Conservation (phyloP, 768 basidiomycete genomes). For the Suillus lakei region DNA sequence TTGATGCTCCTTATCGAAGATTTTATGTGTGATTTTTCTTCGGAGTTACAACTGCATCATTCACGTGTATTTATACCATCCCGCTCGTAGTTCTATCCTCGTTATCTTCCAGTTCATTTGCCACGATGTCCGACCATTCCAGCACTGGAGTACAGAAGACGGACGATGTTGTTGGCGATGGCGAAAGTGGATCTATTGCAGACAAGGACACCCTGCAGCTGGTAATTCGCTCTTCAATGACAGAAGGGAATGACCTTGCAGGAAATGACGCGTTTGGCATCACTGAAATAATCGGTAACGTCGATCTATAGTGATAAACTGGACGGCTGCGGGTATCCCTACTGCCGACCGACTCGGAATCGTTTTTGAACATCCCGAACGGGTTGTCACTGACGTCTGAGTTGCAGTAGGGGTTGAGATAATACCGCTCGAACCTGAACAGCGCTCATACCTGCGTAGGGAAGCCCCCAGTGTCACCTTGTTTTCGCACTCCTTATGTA, state of each 20-base stretch:
- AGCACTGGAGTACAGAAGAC: constrained; percentile 17
- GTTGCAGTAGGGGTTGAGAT: constrained; percentile 82
- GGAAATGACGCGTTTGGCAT: constrained; percentile 33
- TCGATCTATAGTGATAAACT: constrained; percentile 66
- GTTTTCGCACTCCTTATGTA: constrained; percentile 41
- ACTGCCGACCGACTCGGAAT: constrained; percentile 36
- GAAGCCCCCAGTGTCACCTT: constrained; percentile 82
- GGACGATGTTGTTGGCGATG: constrained; percentile 13
- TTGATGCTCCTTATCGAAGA: background rate
- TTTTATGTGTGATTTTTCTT: constrained; percentile 15
- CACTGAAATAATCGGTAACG: constrained; percentile 68
- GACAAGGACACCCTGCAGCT: constrained; percentile 59
- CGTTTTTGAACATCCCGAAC: constrained; percentile 24
- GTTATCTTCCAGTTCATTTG: background rate
- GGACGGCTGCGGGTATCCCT: constrained; percentile 91
- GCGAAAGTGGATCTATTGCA: constrained; percentile 34
- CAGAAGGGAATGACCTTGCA: constrained; percentile 35
- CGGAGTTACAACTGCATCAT: constrained; percentile 30
- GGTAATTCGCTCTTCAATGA: constrained; percentile 47
- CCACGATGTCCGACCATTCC: constrained; percentile 27
- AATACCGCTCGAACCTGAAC: constrained; percentile 98
- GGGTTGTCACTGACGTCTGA: constrained; percentile 19
- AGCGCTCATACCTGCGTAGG: constrained; percentile 98
- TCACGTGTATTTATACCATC: constrained; percentile 36
- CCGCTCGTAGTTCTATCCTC: background rate